Conservation (phyloP, 352 stramenopile species). For the Blastocystis hominis region DNA sequence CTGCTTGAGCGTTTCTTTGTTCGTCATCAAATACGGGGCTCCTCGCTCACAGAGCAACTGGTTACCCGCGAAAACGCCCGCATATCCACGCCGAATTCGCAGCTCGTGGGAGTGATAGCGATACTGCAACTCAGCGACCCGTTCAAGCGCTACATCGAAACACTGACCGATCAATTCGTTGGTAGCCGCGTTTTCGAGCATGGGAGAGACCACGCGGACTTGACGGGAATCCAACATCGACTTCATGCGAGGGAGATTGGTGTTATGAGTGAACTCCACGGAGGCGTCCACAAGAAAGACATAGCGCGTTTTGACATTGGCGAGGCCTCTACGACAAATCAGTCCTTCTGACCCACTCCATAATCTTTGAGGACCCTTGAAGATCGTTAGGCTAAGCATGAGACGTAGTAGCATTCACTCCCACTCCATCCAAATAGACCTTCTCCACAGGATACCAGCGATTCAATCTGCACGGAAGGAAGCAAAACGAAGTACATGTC, state of each 20-base stretch:
- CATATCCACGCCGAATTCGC: neutral
- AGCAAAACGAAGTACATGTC: neutral
- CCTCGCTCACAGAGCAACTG: conserved; percentile 6
- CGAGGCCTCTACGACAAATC: neutral
- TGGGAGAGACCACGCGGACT: conserved; percentile 8
- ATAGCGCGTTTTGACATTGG: neutral
- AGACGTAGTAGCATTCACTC: neutral
- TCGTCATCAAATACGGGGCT: conserved; percentile 9
- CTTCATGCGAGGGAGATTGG: neutral
- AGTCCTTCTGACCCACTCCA: neutral
- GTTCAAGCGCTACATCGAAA: neutral
- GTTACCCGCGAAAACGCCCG: neutral
- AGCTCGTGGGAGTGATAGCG: conserved; percentile 22
- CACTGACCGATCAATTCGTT: neutral
- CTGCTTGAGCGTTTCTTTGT: neutral
- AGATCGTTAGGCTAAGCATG: conserved; percentile 20
- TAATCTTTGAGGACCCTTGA: neutral
- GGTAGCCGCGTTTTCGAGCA: conserved; percentile 7
- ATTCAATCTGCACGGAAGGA: neutral
- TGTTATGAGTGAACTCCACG: conserved; percentile 50
- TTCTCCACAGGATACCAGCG: conserved; percentile 39
- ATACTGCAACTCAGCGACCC: neutral
- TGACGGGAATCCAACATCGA: neutral
- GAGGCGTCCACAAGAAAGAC: conserved; percentile 36
- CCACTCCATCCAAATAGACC: conserved; percentile 25